Evolutionary conservation across 345 rosid species (phyloP).

Genomic region (Eucalyptus lansdowneana): DNA sequence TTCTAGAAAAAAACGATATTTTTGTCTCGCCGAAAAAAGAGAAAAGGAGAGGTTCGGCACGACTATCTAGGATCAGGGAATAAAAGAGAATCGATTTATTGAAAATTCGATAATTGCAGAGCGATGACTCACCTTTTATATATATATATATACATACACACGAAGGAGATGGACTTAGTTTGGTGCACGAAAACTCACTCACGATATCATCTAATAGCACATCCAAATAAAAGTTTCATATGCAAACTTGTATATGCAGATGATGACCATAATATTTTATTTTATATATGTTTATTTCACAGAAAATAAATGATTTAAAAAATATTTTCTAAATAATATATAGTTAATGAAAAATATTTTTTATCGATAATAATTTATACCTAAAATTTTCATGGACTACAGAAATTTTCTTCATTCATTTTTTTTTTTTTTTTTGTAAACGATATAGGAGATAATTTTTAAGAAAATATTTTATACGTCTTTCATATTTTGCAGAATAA

Average conservation of each 20-base stretch:
- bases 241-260: background rate
- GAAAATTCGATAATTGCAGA: background rate
- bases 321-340: too few relatives aligned
- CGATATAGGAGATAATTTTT: too few relatives aligned
- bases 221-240: background rate
- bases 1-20: background rate
- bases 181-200: background rate
- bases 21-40: background rate
- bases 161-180: background rate
- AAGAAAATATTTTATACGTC: rapidly evolving
- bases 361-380: too few relatives aligned
- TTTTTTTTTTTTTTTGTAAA: too few relatives aligned
- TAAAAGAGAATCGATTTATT: background rate
- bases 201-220: background rate
- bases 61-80: background rate
- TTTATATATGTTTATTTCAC: rapidly evolving
- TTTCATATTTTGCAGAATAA: too few relatives aligned
- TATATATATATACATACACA: too few relatives aligned
- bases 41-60: background rate
- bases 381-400: background rate
- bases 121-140: background rate
- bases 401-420: too few relatives aligned
- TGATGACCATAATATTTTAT: background rate
- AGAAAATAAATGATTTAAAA: rapidly evolving
- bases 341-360: background rate